These are phyloP conservation scores for Lactifluus echinatus DNA, from an alignment of 768 basidiomycete genomes.

Conservation along the genomic window DNA sequence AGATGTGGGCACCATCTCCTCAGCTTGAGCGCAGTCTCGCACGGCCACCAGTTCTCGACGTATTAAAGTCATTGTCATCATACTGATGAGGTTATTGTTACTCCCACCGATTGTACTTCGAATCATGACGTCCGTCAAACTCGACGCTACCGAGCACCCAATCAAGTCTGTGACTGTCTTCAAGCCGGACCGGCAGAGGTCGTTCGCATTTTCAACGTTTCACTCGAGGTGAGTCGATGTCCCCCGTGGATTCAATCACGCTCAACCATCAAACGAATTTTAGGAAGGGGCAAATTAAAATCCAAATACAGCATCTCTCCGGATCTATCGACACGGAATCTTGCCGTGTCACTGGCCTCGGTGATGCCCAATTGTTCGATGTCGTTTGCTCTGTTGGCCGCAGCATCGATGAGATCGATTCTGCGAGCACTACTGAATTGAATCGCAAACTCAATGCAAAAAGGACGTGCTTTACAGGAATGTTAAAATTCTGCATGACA, in stretches of 20 bases:
- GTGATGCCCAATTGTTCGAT: slow-evolving; percentile 43
- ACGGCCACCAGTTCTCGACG: no score
- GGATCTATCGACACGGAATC: slow-evolving; percentile 43
- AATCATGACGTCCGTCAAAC: slow-evolving; percentile 7
- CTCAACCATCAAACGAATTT: not conserved
- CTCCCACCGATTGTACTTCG: not conserved
- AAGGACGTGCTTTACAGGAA: slow-evolving; percentile 32
- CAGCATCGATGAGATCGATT: slow-evolving; percentile 19
- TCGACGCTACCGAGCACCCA: slow-evolving; percentile 29
- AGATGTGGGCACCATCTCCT: no score
- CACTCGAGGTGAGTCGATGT: slow-evolving; percentile 39
- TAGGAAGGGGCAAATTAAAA: slow-evolving; percentile 45
- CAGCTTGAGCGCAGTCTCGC: no score
- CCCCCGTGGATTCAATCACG: no score
- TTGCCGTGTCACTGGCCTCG: slow-evolving; percentile 44
- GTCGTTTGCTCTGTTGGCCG: slow-evolving; percentile 39
- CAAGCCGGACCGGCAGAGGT: slow-evolving; percentile 48
- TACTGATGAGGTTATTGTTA: no score
- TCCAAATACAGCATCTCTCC: slow-evolving; percentile 43
- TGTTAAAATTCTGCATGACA: slow-evolving; percentile 33
- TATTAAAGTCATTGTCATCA: no score
- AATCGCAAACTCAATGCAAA: slow-evolving; percentile 27
- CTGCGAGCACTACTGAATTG: slow-evolving; percentile 21
- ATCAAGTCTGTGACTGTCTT: slow-evolving; percentile 51
- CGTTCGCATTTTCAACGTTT: slow-evolving; percentile 40